A percentile compares a stretch with the other conserved stretches of the same genome.
phyloP scores from a whole-genome alignment of 345 rosid genomes.

The Bruguiera sexangula region DNA sequence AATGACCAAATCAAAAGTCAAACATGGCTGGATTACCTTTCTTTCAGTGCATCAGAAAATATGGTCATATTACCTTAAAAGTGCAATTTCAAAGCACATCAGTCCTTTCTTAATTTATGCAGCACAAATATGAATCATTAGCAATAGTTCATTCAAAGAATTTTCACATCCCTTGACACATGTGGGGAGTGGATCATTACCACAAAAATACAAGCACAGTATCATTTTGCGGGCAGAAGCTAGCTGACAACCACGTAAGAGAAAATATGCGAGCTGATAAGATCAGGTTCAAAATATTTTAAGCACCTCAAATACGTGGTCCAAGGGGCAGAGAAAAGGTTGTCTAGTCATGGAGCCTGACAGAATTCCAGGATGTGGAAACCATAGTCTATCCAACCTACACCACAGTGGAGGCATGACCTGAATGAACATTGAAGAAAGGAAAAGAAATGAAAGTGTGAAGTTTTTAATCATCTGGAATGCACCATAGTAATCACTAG shows the following conservation, averaged over 20 bases:
- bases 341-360: slow-evolving; percentile 86
- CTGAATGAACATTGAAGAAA: slow-evolving; percentile 48
- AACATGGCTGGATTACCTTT: too few species aligned
- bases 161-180: too few species aligned
- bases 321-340: slow-evolving; percentile 95
- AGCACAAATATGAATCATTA: too few species aligned
- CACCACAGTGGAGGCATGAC: slow-evolving; percentile 99
- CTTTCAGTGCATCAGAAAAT: too few species aligned
- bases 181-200: too few species aligned
- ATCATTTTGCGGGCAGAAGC: slow-evolving; percentile 8
- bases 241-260: background rate
- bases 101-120: too few species aligned
- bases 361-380: slow-evolving; percentile 91
- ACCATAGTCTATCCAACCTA: slow-evolving; percentile 97
- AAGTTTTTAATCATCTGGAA: slow-evolving; percentile 7
- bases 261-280: background rate
- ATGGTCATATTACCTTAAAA: too few species aligned
- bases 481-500: background rate
- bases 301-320: slow-evolving; percentile 93
- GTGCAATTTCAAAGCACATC: too few species aligned
- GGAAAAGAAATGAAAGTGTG: slow-evolving; percentile 11
- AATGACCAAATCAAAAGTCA: too few species aligned
- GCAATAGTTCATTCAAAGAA: too few species aligned
- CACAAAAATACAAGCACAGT: background rate
- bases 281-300: slow-evolving; percentile 4